Evolutionary conservation across 257 asterid species (phyloP), one percentile per base, ranked within the genome.

Genomic region (Solanum habrochaites): DNA sequence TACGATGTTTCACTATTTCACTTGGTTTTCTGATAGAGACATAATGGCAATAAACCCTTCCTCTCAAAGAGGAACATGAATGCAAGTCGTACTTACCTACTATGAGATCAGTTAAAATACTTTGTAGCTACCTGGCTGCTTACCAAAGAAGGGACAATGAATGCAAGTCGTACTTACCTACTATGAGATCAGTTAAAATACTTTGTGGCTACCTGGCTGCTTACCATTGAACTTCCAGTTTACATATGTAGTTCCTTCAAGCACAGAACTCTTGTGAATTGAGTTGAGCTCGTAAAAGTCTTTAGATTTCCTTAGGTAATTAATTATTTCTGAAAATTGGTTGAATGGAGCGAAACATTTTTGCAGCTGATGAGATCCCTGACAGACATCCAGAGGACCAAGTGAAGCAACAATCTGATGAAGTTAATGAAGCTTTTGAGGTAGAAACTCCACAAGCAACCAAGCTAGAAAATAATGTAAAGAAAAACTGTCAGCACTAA

Each of bases 301-400:
- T 32, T 20, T 15, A 27, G 45, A 81, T 49, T 31, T 49, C 69
- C 70, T 81, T 3, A 3, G 45, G 29, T 81, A 81, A 49, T 49
- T 81, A 49, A 27, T 29, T 31, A 49, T 20, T 49, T 81, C 23
- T 6, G 11, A 15, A 49, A 81, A 81, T 49, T 31, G 45, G 64
- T 81, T 81, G 70, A 74, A 58, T 56, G 66, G 75, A 85, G 64
- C 25, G 66, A 69, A 62, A 86, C 85, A 77, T 90, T 88, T 52
- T 89, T 90, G 91, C 96, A 95, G 98, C 92, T 88, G 93, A 92
- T 86, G 96, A 90, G 84, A 90, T 93, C 84, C 91, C 62, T 43
- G 95, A 93, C 81, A 88, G 82, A 83, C 91, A 92, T 86, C 95
- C 91, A 12, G 91, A 88, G 83, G 95, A 91, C 70, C 90, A 75